A percentile compares a stretch with the other conserved stretches of the same genome.
These are phyloP conservation scores for Penicillium salamii DNA, from an alignment of 495 filamentous ascomycete species.

Conservation along the genomic window DNA sequence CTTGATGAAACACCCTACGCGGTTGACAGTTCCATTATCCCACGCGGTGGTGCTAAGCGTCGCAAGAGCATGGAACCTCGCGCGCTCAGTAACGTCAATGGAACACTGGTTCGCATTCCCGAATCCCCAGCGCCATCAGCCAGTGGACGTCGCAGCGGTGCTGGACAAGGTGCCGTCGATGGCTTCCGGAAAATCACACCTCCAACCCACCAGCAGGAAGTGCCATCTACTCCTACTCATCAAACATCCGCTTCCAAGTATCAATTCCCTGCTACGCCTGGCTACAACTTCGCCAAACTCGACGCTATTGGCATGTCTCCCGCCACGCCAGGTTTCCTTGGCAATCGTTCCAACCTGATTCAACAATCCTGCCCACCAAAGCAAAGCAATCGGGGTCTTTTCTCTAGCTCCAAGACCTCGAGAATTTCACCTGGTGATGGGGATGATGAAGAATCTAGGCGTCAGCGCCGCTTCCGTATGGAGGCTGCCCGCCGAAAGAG, in stretches of 20 bases:
- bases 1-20: conserved; percentile 66
- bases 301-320: conserved; percentile 50
- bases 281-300: conserved; percentile 37
- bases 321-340: conserved; percentile 55
- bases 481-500: conserved; percentile 78
- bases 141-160: conserved; percentile 28
- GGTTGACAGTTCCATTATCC: conserved; percentile 67
- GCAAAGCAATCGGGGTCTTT: conserved; percentile 46
- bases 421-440: conserved; percentile 15
- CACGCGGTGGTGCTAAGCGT: conserved; percentile 72
- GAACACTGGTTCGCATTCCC: conserved; percentile 45
- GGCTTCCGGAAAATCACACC: conserved; percentile 34
- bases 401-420: conserved; percentile 23
- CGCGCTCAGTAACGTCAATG: conserved; percentile 69
- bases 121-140: conserved; percentile 31
- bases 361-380: conserved; percentile 76
- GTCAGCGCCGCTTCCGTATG: conserved; percentile 60
- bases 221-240: conserved; percentile 22
- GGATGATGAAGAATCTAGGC: conserved; percentile 32
- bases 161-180: conserved; percentile 36
- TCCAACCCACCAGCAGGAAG: conserved; percentile 16
- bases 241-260: conserved; percentile 15
- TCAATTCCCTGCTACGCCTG: conserved; percentile 32
- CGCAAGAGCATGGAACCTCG: conserved; percentile 92
- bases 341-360: conserved; percentile 51